phyloP scores from a whole-genome alignment of 306 rosid species.

The Vachellia pachyceras region DNA sequence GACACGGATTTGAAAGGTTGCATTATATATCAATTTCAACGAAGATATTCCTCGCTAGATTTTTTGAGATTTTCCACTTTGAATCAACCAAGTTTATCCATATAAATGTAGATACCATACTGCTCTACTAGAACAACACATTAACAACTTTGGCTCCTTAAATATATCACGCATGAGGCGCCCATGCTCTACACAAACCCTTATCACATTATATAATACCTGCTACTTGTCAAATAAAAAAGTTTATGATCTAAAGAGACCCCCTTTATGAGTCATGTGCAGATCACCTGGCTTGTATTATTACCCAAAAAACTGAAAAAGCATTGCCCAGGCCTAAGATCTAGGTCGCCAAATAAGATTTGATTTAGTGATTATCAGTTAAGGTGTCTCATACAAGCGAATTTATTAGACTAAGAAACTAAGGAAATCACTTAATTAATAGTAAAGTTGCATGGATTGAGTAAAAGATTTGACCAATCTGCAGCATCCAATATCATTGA shows the following conservation, averaged over 20 bases:
- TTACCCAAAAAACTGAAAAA: constrained; percentile 25
- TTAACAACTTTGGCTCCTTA: constrained; percentile 25
- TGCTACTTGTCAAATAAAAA: constrained; percentile 2
- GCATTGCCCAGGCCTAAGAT: constrained; percentile 10
- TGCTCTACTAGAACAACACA: constrained; percentile 35
- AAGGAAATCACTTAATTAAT: constrained; percentile 24
- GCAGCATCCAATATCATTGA: constrained; percentile 31
- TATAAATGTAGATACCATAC: neutral
- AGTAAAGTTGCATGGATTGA: constrained; percentile 9
- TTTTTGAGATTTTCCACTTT: neutral
- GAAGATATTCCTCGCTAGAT: neutral
- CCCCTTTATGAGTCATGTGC: constrained; percentile 1
- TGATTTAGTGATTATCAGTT: constrained; percentile 26
- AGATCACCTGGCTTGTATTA: constrained; percentile 21
- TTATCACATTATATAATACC: constrained; percentile 1
- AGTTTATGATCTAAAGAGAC: constrained; percentile 28
- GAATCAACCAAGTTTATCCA: constrained; percentile 15
- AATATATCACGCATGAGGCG: constrained; percentile 20
- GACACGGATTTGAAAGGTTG: neutral
- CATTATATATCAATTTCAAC: neutral
- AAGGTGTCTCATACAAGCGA: constrained; percentile 17
- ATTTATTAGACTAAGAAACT: constrained; percentile 23
- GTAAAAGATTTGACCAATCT: constrained; percentile 14
- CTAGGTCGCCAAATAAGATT: constrained; percentile 29
- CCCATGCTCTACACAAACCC: constrained; percentile 19